Evolutionary conservation across 768 basidiomycete species (phyloP), one percentile per base, ranked within the genome.

Genomic region (Tylopilus sp.): DNA sequence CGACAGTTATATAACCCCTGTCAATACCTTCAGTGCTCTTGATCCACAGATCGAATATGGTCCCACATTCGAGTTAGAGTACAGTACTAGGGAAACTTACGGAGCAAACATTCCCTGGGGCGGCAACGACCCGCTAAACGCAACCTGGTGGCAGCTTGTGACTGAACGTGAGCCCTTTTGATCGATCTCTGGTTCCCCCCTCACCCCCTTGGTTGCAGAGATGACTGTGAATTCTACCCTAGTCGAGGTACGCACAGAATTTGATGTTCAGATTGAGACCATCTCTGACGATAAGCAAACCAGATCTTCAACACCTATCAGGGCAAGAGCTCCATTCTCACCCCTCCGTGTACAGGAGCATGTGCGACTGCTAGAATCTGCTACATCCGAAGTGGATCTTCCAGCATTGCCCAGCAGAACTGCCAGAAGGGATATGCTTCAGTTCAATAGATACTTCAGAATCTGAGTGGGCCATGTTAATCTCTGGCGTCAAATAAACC

Each of bases 111-210:
- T 75, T 1, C 73, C 78, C 30, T 90, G 88, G 88, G 72, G 75
- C 25, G 64, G 71, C 3, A 73, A 76, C 49, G 87, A 87, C 63
- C 88, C 88, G 1, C 68, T 91, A 56, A 90, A 90, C 55, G 86
- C 86, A 8, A 89, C 89, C 11, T 90, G 85, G 84, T 90, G 88
- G 88, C 88, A 89, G 60, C 78, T 68, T 42, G 85, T 90, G 37
- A 89, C 88, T 11, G 86, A 89, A 70, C 78, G 86, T 84, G 51
- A 56, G 76, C 71, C 53, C 31, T 30, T n/a, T 10, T n/a, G 33
- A 44, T 25, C 28, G 26, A 22, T 13, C n/a, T 14, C 33, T 33
- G 17, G 30, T 34, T 46, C 4, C 46, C 45, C 26, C 14, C 33
- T 8, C 31, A n/a, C 22, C 41, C 54, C 38, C 50, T 6, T 28